Percentiles rank a stretch among this genome's conserved stretches.
Conservation (phyloP, 1,284 basidiomycete species). For the Blastosporella zonata region DNA sequence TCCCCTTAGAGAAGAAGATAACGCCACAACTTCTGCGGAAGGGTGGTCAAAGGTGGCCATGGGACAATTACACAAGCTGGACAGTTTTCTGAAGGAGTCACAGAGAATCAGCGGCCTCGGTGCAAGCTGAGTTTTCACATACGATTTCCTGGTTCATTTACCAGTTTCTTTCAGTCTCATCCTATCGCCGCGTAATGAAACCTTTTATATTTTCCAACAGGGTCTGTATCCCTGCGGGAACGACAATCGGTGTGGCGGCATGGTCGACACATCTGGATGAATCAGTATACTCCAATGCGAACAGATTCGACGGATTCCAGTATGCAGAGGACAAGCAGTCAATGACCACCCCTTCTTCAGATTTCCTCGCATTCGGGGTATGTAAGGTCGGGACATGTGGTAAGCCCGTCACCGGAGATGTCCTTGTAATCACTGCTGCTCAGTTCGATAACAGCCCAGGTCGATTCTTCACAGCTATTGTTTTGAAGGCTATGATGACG, state of each 20-base stretch:
- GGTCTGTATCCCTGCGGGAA: conserved; percentile 23
- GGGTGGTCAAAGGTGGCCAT: conserved; percentile 37
- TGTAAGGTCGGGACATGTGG: conserved; percentile 14
- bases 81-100: conserved; percentile 41
- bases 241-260: conserved; percentile 20
- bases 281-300: conserved; percentile 12
- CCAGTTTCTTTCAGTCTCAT: conserved; percentile 22
- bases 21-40: conserved; percentile 27
- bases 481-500: conserved; percentile 39
- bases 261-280: conserved; percentile 22
- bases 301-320: conserved; percentile 11
- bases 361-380: conserved; percentile 17
- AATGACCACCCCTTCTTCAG: conserved; percentile 7
- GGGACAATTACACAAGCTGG: conserved; percentile 35
- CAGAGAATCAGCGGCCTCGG: conserved; percentile 16
- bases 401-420: too few relatives aligned
- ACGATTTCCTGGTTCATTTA: not conserved
- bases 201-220: conserved; percentile 28
- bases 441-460: too few relatives aligned
- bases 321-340: not conserved
- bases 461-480: conserved; percentile 19
- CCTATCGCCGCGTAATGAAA: conserved; percentile 20
- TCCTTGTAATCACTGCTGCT: too few relatives aligned
- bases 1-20: conserved; percentile 37
- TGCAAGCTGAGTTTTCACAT: conserved; percentile 13